Percentiles rank a stretch among this genome's conserved stretches.
Conservation (phyloP, 805 yeast genomes). For the Kluyveromyces lactis region DNA sequence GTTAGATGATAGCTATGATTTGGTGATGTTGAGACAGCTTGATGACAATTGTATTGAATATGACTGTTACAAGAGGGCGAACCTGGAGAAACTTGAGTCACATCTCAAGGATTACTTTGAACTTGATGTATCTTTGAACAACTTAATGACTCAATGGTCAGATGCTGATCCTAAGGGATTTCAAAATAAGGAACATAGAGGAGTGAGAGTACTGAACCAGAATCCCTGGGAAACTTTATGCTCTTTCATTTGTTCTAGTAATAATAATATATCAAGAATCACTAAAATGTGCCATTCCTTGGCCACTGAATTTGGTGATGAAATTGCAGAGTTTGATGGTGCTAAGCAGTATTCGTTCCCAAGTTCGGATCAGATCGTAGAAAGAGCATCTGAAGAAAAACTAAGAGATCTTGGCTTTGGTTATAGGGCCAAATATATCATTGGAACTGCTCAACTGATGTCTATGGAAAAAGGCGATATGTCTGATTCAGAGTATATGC, state of each 20-base stretch:
- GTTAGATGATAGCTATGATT: conserved; percentile 35
- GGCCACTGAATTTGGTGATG: conserved; percentile 61
- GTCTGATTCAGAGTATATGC: conserved; percentile 29
- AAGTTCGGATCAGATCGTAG: conserved; percentile 41
- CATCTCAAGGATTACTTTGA: conserved; percentile 65
- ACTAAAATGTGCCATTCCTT: conserved; percentile 84
- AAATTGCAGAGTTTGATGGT: conserved; percentile 45
- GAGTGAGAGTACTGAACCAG: conserved; percentile 79
- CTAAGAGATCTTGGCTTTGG: conserved; percentile 61
- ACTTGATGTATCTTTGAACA: conserved; percentile 43
- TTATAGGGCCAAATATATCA: conserved; percentile 82
- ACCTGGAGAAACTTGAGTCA: conserved; percentile 28
- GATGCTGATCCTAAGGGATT: conserved; percentile 41
- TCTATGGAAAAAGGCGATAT: conserved; percentile 24
- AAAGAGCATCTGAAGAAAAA: conserved; percentile 34
- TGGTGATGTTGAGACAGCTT: conserved; percentile 57
- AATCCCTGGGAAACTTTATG: conserved; percentile 96
- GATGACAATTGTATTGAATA: conserved; percentile 44
- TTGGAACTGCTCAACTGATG: conserved; percentile 61
- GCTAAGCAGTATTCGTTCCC: conserved; percentile 69
- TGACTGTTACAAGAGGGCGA: conserved; percentile 31
- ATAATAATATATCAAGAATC: conserved; percentile 88
- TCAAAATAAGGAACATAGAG: conserved; percentile 35
- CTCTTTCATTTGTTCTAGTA: conserved; percentile 91
- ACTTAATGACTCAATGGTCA: conserved; percentile 57